A percentile compares a stretch with the other conserved stretches of the same genome.
Evolutionary conservation across 345 rosid genomes (phyloP).

Genomic region (Eutrema heterophyllum): DNA sequence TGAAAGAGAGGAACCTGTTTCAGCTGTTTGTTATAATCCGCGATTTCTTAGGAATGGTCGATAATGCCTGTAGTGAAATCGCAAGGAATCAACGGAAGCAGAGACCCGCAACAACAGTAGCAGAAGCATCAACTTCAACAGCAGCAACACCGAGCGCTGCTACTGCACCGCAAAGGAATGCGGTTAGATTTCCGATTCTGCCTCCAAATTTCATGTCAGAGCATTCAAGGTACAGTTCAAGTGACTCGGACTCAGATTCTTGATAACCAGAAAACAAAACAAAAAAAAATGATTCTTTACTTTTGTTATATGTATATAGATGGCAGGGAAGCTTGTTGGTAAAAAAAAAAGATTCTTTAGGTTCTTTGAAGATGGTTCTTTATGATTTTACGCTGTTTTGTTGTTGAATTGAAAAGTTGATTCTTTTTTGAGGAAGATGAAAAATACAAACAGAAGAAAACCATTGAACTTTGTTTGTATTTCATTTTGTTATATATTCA

Average conservation of each 20-base stretch:
- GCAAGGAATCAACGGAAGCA: conserved; percentile 57
- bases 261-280: conserved; percentile 21
- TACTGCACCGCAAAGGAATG: conserved; percentile 24
- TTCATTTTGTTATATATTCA: background rate
- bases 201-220: conserved; percentile 58
- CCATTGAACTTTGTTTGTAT: conserved; percentile 1
- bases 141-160: background rate
- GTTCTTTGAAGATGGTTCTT: conserved; percentile 3
- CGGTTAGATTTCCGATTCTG: conserved; percentile 58
- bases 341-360: conserved; percentile 1
- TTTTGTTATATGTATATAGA: conserved; percentile 24
- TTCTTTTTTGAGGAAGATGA: background rate
- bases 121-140: conserved; percentile 16
- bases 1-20: conserved; percentile 48
- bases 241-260: conserved; percentile 59
- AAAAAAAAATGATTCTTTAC: background rate
- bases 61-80: conserved; percentile 59
- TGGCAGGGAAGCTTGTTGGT: conserved; percentile 16
- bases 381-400: background rate
- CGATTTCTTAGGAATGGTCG: conserved; percentile 78
- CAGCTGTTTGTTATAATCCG: conserved; percentile 66
- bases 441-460: conserved; percentile 1
- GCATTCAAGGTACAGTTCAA: conserved; percentile 47
- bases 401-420: background rate
- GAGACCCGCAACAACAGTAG: conserved; percentile 28